Percentiles rank a stretch among this genome's conserved stretches.
Evolutionary conservation across 2,329 filamentous ascomycete species (phyloP).

Genomic region (Aspergillus pseudoterreus): DNA sequence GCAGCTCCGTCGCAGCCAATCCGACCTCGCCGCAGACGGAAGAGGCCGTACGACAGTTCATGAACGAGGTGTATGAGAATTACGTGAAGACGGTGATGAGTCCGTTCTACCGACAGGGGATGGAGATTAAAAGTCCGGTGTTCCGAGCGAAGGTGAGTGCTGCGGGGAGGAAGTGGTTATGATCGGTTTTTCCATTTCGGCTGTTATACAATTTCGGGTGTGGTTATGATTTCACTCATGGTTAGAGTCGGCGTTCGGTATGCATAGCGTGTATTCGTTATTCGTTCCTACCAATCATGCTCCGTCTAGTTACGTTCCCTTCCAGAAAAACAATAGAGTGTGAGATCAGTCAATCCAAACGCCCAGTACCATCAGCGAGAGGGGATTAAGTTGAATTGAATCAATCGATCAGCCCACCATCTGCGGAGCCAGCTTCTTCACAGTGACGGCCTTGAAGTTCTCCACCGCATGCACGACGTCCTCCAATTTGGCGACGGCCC

Average conservation of each 20-base stretch:
- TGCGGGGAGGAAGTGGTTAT: slow-evolving; percentile 90
- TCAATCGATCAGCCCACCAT: slow-evolving; percentile 17
- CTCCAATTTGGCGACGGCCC: slow-evolving; percentile 36
- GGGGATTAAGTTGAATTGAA: neutral
- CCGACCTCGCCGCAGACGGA: slow-evolving; percentile 87
- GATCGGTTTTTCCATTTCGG: slow-evolving; percentile 21
- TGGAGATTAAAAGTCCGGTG: slow-evolving; percentile 79
- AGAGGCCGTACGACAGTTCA: slow-evolving; percentile 92
- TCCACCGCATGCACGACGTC: slow-evolving; percentile 41
- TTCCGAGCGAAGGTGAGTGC: slow-evolving; percentile 79
- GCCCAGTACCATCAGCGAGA: neutral
- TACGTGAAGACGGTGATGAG: slow-evolving; percentile 98
- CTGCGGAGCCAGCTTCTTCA: slow-evolving; percentile 43
- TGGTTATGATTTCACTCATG: neutral
- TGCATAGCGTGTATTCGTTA: slow-evolving; percentile 1
- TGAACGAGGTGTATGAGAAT: slow-evolving; percentile 90
- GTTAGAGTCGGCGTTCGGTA: slow-evolving; percentile 2
- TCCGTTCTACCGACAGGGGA: slow-evolving; percentile 85
- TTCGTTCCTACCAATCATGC: neutral
- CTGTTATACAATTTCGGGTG: neutral
- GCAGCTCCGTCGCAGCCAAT: slow-evolving; percentile 74
- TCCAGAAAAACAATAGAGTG: neutral
- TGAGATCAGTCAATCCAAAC: slow-evolving; percentile 9
- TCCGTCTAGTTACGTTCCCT: neutral
- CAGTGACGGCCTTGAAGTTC: slow-evolving; percentile 38